phyloP scores from a whole-genome alignment of 2,329 filamentous ascomycete species.

The Cadophora luteo-olivacea region DNA sequence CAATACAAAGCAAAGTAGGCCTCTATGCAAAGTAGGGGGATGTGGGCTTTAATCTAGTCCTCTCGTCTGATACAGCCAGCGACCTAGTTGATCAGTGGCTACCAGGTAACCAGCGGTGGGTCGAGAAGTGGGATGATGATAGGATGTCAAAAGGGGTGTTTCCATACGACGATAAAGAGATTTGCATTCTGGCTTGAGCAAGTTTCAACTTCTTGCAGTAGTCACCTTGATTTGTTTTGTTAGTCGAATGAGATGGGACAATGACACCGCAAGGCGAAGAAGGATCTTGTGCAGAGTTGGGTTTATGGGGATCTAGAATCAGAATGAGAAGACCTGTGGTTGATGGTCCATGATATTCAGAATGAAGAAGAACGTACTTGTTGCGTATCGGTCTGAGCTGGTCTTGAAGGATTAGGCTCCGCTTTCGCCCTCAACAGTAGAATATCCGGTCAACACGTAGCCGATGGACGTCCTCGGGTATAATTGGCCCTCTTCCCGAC shows the following conservation, averaged over 20 bases:
- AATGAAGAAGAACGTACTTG: background rate
- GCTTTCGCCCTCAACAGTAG: background rate
- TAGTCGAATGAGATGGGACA: background rate
- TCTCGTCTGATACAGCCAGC: no score
- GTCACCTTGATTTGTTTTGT: background rate
- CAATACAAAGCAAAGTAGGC: no score
- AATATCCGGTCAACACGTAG: background rate
- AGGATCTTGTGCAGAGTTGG: background rate
- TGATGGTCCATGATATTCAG: no score
- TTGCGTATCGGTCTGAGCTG: background rate
- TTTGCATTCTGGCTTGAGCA: background rate
- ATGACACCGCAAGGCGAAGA: background rate
- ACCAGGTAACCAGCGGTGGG: no score
- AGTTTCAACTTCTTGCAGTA: background rate
- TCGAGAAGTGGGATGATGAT: background rate
- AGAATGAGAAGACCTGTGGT: no score
- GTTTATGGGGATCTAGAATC: no score
- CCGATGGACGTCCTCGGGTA: background rate
- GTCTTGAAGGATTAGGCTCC: background rate
- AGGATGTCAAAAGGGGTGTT: background rate
- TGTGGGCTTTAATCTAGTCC: no score
- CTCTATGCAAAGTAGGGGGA: no score
- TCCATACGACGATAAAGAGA: background rate
- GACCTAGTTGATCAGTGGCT: no score
- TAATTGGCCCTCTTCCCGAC: background rate